Base-by-base conservation (phyloP, 2,329 filamentous ascomycete genomes). In the Trichoderma brevicompactum region DNA sequence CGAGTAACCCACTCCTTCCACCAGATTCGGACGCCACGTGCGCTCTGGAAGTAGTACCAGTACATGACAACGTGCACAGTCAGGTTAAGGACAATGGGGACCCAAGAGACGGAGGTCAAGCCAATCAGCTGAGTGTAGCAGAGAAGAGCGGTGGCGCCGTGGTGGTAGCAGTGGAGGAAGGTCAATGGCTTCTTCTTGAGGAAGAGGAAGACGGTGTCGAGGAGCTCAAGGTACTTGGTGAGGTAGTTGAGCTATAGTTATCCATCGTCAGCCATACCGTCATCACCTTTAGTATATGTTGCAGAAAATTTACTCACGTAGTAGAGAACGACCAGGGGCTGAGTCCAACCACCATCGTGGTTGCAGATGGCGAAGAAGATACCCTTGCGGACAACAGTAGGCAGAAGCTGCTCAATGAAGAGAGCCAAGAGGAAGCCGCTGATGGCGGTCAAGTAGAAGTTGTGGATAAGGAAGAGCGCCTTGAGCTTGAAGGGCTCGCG, bases 41-140 rank as follows among this genome's bases (percentile, higher is more conserved):
- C 94, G 76, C 92, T 94, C 86, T 98, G 94, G 89, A 98, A 98
- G 87, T 98, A 98, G 89, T 98, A 98, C 94, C 94, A 97, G 89
- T 98, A 98, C 94, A 98, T 98, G 77, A 97, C 91, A 66, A 98
- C 94, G 82, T 98, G 94, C 64, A 98, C 94, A 69, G 87, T 88
- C 75, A 98, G 82, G 86, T 98, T 98, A 73, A 98, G 87, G 62
- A 88, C 90, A 77, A 98, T 98, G 68, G 90, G 89, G 64, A 97
- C 92, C 94, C 94, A 98, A 67, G 94, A 96, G 65, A 98, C 94
- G 49, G 94, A 87, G 52, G 94, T 98, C 75, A 92, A 87, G 71
- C 94, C 94, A 74, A 97, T 90, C 70, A 98, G 88, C 83, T 98
- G 94, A 65, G 93, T 97, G 85, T 96, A 98, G 90, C 94, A 97